phyloP scores from a whole-genome alignment of 352 stramenopile genomes.

The Phytophthora europaea region DNA sequence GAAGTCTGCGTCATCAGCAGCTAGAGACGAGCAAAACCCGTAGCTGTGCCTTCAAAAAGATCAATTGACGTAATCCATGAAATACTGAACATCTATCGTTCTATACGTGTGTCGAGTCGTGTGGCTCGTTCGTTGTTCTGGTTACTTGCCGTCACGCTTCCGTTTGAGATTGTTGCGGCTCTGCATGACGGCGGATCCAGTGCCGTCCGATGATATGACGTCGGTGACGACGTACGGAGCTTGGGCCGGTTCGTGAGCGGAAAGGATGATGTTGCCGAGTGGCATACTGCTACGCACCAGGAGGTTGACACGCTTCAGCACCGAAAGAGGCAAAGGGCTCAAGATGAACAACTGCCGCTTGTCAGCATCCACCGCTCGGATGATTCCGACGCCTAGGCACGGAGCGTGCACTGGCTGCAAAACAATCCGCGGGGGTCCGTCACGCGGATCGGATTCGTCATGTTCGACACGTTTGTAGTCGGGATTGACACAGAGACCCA shows the following conservation, averaged over 20 bases:
- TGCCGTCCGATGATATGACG: slow-evolving; percentile 77
- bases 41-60: neutral
- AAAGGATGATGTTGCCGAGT: slow-evolving; percentile 65
- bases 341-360: slow-evolving; percentile 72
- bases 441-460: slow-evolving; percentile 14
- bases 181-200: slow-evolving; percentile 81
- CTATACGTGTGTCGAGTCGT: slow-evolving; percentile 14
- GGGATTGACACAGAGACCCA: slow-evolving; percentile 80
- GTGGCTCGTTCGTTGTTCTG: neutral
- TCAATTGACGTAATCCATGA: slow-evolving; percentile 17
- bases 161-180: slow-evolving; percentile 91
- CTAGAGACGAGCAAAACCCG: slow-evolving; percentile 21
- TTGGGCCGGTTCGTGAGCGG: slow-evolving; percentile 49
- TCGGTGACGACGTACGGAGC: slow-evolving; percentile 77
- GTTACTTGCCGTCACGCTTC: slow-evolving; percentile 73
- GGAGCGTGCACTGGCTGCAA: slow-evolving; percentile 62
- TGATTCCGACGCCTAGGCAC: slow-evolving; percentile 73
- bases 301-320: slow-evolving; percentile 77
- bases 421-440: slow-evolving; percentile 62
- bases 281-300: slow-evolving; percentile 77
- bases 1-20: slow-evolving; percentile 66
- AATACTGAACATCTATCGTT: slow-evolving; percentile 30
- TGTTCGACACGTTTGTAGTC: slow-evolving; percentile 36
- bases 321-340: slow-evolving; percentile 62
- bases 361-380: slow-evolving; percentile 69